Evolutionary conservation across 495 filamentous ascomycete species (phyloP).

Genomic region (Hypoxylon perforatum): DNA sequence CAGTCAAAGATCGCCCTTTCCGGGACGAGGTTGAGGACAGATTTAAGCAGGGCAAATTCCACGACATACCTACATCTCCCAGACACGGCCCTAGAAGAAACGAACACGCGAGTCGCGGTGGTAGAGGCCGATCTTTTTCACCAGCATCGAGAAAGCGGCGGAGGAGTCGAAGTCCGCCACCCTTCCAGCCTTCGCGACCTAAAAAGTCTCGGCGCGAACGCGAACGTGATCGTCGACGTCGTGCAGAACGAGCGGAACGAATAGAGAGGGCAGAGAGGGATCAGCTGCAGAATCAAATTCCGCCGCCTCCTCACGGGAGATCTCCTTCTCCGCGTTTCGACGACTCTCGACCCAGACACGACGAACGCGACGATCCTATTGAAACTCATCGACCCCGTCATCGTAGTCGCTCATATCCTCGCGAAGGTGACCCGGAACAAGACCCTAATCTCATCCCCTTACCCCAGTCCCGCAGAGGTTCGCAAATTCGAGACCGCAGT

Average conservation of each 20-base stretch:
- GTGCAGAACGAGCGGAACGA: slow-evolving; percentile 36
- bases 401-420: slow-evolving; percentile 48
- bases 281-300: slow-evolving; percentile 29
- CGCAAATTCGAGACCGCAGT: slow-evolving; percentile 41
- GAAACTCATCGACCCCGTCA: slow-evolving; percentile 32
- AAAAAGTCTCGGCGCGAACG: slow-evolving; percentile 47
- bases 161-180: slow-evolving; percentile 44
- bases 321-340: slow-evolving; percentile 42
- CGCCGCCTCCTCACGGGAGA: slow-evolving; percentile 33
- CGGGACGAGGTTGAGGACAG: slow-evolving; percentile 30
- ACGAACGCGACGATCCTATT: slow-evolving; percentile 35
- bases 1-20: slow-evolving; percentile 31
- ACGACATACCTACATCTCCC: slow-evolving; percentile 41
- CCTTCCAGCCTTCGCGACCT: slow-evolving; percentile 39
- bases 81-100: slow-evolving; percentile 32
- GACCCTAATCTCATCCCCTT: slow-evolving; percentile 16
- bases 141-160: slow-evolving; percentile 45
- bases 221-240: slow-evolving; percentile 44
- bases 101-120: slow-evolving; percentile 34
- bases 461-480: slow-evolving; percentile 30
- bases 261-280: slow-evolving; percentile 36
- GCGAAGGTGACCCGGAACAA: slow-evolving; percentile 32
- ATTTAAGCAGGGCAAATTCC: slow-evolving; percentile 27
- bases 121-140: slow-evolving; percentile 44
- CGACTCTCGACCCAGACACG: slow-evolving; percentile 30